Conservation (phyloP, 2,329 filamentous ascomycete genomes). For the Pseudocercospora macadamiae region DNA sequence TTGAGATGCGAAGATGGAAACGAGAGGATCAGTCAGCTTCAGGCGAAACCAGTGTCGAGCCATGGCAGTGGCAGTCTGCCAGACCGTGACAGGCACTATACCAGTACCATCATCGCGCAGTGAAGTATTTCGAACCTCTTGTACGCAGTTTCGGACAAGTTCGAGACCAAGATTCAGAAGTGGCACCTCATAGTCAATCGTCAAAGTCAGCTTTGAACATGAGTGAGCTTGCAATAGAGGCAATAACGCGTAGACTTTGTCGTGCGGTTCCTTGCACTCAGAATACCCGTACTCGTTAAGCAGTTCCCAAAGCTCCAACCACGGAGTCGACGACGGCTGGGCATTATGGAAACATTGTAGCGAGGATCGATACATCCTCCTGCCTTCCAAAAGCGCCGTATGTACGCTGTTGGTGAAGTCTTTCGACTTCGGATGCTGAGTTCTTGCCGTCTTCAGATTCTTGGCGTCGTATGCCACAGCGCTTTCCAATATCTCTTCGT, state of each 20-base stretch:
- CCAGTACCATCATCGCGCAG: not conserved
- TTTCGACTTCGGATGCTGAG: not conserved
- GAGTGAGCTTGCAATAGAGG: not conserved
- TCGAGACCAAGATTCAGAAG: not conserved
- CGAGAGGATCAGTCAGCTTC: not conserved
- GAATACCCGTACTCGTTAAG: constrained; percentile 44
- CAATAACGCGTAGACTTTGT: not conserved
- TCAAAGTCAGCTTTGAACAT: not conserved
- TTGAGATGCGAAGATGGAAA: not conserved
- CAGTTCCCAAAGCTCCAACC: constrained; percentile 46
- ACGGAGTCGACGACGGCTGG: not conserved
- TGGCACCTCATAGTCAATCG: not conserved
- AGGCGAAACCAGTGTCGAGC: not conserved
- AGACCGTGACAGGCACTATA: not conserved
- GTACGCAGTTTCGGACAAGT: not conserved
- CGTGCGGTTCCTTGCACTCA: not conserved
- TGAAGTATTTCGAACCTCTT: not conserved
- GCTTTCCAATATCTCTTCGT: not conserved
- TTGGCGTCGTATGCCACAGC: not conserved
- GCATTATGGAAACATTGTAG: no score
- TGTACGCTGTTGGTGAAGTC: not conserved
- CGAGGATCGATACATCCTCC: not conserved
- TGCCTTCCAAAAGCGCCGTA: not conserved
- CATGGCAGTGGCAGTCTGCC: not conserved
- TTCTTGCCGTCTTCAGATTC: no score